Evolutionary conservation across 2,329 filamentous ascomycete species (phyloP), one percentile per base, ranked within the genome.

Genomic region (Cladosporium halotolerans): DNA sequence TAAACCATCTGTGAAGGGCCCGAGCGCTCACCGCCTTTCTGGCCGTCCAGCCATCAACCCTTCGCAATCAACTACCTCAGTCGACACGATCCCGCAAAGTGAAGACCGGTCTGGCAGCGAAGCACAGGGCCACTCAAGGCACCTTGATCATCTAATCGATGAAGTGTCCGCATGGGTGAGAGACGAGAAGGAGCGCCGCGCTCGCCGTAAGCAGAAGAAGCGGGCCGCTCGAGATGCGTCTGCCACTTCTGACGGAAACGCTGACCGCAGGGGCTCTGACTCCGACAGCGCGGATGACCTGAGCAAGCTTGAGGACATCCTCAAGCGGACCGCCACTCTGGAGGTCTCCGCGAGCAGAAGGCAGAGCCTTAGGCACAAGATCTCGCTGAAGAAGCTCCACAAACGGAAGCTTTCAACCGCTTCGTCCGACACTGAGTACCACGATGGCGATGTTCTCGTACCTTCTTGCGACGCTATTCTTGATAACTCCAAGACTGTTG

Each of bases 401-500:
- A 70, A 76, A 64, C 63, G 71, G 55, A 62, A 70, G 63, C 62
- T 76, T 60, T 63, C 72, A 73, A 63, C 76, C 68, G 61, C 76
- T 74, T 89, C 87, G 3, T 93, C 89, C 0, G 92, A 96, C 62
- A 95, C 90, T 0, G 92, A 97, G 55, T 88, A 85, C 60, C 74
- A 82, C 13, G 91, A 96, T 58, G 82, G 82, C n/a, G 89, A 96
- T 57, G 77, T 83, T 14, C 71, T 88, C n/a, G 89, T 95, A 1
- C 92, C 92, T 1, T 83, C 81, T 58, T 95, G 91, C 60, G 89
- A 96, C 68, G 89, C 83, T 7, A 76, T 85, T 43, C 77, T 97
- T 16, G 92, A 97, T 71, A 96, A 96, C 65, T 87, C 88, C 4
- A 93, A 92, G 71, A 95, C 91, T 0, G 75, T 96, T 62, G 82